These are phyloP conservation scores for Aspergillus fischeri DNA, from an alignment of 2,329 filamentous ascomycete species.

Conservation along the genomic window DNA sequence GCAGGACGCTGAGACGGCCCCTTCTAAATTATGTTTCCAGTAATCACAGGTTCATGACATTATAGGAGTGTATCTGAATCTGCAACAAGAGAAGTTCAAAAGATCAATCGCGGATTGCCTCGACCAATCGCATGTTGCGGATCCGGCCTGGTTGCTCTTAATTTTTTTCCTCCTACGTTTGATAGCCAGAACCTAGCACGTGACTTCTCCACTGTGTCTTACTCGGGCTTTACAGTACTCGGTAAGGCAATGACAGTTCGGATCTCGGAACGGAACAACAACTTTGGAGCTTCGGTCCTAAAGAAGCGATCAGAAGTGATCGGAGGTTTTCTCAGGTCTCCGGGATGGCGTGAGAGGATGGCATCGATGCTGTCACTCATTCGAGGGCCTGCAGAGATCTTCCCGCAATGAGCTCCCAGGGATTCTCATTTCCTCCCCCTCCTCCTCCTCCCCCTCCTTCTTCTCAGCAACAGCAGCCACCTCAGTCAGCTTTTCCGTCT, in stretches of 20 bases:
- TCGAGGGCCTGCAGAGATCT: constrained; percentile 20
- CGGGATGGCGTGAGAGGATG: constrained; percentile 24
- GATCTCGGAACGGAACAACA: constrained; percentile 23
- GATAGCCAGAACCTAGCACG: constrained; percentile 4
- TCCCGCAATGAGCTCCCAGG: constrained; percentile 37
- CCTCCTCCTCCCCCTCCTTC: constrained; percentile 42
- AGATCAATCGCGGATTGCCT: constrained; percentile 2
- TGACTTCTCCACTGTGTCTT: constrained; percentile 5
- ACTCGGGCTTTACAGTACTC: neutral
- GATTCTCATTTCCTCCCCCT: constrained; percentile 45
- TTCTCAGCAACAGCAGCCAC: constrained; percentile 9
- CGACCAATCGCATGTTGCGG: constrained; percentile 18
- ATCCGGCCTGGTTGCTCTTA: constrained; percentile 10
- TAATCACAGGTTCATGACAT: constrained; percentile 1
- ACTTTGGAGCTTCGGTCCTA: neutral
- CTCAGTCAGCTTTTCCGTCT: constrained; percentile 19
- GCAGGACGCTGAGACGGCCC: neutral
- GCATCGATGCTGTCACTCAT: constrained; percentile 20
- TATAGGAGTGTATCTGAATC: constrained; percentile 3
- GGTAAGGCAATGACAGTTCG: neutral
- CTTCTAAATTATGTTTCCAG: neutral
- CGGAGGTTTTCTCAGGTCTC: neutral
- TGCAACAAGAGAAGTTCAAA: neutral
- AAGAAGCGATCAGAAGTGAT: neutral
- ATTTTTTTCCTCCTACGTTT: constrained; percentile 12